Conservation (phyloP, 345 rosid species). For the Brassica juncea region DNA sequence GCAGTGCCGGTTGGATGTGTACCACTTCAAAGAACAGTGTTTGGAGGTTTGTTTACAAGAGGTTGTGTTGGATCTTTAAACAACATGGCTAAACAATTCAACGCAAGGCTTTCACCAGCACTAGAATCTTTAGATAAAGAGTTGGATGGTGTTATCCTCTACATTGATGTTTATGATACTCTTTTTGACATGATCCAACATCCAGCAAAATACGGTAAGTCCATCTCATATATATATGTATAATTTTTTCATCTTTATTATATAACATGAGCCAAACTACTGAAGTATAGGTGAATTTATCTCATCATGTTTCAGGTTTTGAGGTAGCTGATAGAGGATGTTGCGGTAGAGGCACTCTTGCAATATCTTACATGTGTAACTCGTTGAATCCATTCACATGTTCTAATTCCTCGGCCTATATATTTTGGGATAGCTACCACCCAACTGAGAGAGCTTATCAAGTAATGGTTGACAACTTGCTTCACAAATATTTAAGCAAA, state of each 20-base stretch:
- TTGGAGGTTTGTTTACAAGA: slow-evolving; percentile 20
- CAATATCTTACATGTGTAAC: slow-evolving; percentile 52
- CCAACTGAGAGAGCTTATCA: slow-evolving; percentile 64
- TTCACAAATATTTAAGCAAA: slow-evolving; percentile 16
- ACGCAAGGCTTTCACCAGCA: slow-evolving; percentile 26
- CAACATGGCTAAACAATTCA: slow-evolving; percentile 33
- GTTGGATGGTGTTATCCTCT: not conserved
- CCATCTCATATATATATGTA: not conserved
- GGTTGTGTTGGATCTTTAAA: slow-evolving; percentile 8
- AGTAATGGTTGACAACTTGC: slow-evolving; percentile 24
- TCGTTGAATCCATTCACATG: slow-evolving; percentile 40
- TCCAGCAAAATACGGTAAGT: slow-evolving; percentile 46
- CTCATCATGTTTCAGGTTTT: slow-evolving; percentile 41
- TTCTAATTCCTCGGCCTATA: slow-evolving; percentile 38
- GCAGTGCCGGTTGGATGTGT: not conserved
- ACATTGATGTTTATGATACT: not conserved
- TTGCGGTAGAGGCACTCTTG: slow-evolving; percentile 57
- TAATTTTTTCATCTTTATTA: not conserved
- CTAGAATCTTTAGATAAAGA: slow-evolving; percentile 6
- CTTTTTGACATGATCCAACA: slow-evolving; percentile 7
- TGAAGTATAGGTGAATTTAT: not conserved
- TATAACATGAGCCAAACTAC: not conserved
- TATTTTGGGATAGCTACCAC: slow-evolving; percentile 72
- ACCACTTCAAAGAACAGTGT: slow-evolving; percentile 3
- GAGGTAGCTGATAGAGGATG: slow-evolving; percentile 52